phyloP scores from a whole-genome alignment of 169 alveolate species.

The Plasmodium gallinaceum region DNA sequence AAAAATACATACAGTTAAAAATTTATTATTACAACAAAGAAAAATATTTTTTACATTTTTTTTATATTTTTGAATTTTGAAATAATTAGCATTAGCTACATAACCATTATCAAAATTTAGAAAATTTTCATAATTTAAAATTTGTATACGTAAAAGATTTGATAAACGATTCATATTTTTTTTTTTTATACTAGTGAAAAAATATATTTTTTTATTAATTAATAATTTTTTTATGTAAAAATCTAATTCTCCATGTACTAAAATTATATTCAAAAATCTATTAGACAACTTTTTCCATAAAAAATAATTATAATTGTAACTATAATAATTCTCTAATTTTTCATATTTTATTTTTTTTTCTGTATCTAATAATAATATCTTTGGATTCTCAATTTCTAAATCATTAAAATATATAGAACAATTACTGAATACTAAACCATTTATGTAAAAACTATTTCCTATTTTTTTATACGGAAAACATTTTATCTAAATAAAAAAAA shows the following conservation, averaged over 20 bases:
- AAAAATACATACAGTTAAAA: conserved; percentile 66
- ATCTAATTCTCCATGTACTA: conserved; percentile 56
- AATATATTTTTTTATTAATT: conserved; percentile 66
- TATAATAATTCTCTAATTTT: conserved; percentile 19
- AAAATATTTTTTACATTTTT: conserved; percentile 71
- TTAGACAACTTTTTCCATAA: conserved; percentile 37
- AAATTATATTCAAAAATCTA: conserved; percentile 44
- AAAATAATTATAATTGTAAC: conserved; percentile 33
- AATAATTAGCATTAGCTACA: conserved; percentile 67
- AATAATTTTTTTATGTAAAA: conserved; percentile 49
- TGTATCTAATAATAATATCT: conserved; percentile 47
- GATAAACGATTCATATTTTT: conserved; percentile 57
- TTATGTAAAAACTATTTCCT: conserved; percentile 43
- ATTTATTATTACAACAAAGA: conserved; percentile 56
- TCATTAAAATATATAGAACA: conserved; percentile 64
- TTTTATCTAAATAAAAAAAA: conserved; percentile 22
- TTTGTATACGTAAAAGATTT: conserved; percentile 37
- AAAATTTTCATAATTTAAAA: conserved; percentile 51
- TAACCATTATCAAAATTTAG: conserved; percentile 52
- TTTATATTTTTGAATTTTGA: conserved; percentile 58
- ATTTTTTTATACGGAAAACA: conserved; percentile 62
- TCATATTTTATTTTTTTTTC: conserved; percentile 27
- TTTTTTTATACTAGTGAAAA: conserved; percentile 63
- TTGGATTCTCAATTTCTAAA: conserved; percentile 68
- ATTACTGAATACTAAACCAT: conserved; percentile 67